Evolutionary conservation across 495 filamentous ascomycete species (phyloP).

Genomic region (Antarctomyces pellizariae): DNA sequence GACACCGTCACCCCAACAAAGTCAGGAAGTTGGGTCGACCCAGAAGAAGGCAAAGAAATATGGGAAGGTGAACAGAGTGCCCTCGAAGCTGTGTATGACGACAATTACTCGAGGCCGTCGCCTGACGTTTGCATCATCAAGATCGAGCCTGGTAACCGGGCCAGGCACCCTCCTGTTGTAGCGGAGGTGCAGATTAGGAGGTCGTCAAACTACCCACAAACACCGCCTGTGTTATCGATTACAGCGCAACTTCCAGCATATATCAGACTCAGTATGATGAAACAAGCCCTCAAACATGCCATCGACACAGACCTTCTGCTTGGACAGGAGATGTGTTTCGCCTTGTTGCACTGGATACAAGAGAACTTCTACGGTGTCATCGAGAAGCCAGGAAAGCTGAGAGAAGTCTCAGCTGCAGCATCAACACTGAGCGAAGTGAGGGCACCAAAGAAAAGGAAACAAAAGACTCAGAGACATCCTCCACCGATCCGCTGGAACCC

Average conservation of each 20-base stretch:
- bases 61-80: slow-evolving; percentile 74
- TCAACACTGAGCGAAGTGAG: slow-evolving; percentile 29
- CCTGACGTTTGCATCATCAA: slow-evolving; percentile 39
- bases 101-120: slow-evolving; percentile 32
- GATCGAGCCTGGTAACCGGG: slow-evolving; percentile 22
- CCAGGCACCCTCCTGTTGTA: slow-evolving; percentile 18
- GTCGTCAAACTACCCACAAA: slow-evolving; percentile 42
- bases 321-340: slow-evolving; percentile 76
- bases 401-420: slow-evolving; percentile 53
- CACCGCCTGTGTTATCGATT: slow-evolving; percentile 51
- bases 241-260: slow-evolving; percentile 58
- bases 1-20: slow-evolving; percentile 1
- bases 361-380: slow-evolving; percentile 51
- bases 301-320: slow-evolving; percentile 35
- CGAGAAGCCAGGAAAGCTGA: slow-evolving; percentile 55
- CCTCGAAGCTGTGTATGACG: slow-evolving; percentile 56
- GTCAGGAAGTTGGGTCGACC: slow-evolving; percentile 6
- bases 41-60: slow-evolving; percentile 18
- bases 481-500: slow-evolving; percentile 23
- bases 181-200: slow-evolving; percentile 26
- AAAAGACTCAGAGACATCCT: slow-evolving; percentile 24
- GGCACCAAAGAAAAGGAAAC: slow-evolving; percentile 9
- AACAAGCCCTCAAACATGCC: slow-evolving; percentile 48
- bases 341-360: slow-evolving; percentile 77
- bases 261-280: slow-evolving; percentile 73